Conservation (phyloP, 1,284 basidiomycete species). For the Flammula alnicola region DNA sequence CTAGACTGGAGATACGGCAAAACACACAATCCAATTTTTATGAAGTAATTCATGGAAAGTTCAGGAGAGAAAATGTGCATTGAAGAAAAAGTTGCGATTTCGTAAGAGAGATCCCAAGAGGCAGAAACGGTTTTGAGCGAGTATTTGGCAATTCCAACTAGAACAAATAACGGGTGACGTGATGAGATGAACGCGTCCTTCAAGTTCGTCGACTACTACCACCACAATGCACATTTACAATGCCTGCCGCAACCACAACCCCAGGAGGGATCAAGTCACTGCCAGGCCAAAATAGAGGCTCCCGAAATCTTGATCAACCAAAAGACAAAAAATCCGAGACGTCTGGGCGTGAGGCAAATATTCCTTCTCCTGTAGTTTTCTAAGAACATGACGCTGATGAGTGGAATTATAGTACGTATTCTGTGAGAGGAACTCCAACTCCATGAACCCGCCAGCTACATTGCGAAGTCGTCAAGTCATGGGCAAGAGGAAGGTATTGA, state of each 20-base stretch:
- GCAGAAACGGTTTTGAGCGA: too few species aligned
- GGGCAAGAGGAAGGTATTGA: slow-evolving; percentile 98
- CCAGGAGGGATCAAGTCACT: slow-evolving; percentile 83
- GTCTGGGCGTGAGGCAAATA: slow-evolving; percentile 87
- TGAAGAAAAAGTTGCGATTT: too few species aligned
- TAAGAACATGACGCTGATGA: slow-evolving; percentile 5
- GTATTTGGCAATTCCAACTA: too few species aligned
- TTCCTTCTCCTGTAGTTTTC: not conserved
- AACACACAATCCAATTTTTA: too few species aligned
- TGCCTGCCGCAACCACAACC: slow-evolving; percentile 56
- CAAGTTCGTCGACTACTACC: slow-evolving; percentile 9
- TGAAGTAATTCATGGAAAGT: too few species aligned
- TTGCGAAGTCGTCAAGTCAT: slow-evolving; percentile 98
- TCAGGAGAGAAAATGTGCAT: too few species aligned
- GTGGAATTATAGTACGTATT: slow-evolving; percentile 64
- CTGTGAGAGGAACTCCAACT: slow-evolving; percentile 94
- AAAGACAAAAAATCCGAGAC: slow-evolving; percentile 95
- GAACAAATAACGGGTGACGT: slow-evolving; percentile 29
- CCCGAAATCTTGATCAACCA: slow-evolving; percentile 93
- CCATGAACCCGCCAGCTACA: slow-evolving; percentile 97
- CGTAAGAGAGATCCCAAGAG: too few species aligned
- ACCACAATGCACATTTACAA: too few species aligned
- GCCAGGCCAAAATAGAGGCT: slow-evolving; percentile 94
- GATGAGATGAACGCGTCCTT: slow-evolving; percentile 33
- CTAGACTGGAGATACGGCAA: too few species aligned